Evolutionary conservation across 192 early-diverging fungal species (phyloP).

Genomic region (Thoreauomyces humboldtii): DNA sequence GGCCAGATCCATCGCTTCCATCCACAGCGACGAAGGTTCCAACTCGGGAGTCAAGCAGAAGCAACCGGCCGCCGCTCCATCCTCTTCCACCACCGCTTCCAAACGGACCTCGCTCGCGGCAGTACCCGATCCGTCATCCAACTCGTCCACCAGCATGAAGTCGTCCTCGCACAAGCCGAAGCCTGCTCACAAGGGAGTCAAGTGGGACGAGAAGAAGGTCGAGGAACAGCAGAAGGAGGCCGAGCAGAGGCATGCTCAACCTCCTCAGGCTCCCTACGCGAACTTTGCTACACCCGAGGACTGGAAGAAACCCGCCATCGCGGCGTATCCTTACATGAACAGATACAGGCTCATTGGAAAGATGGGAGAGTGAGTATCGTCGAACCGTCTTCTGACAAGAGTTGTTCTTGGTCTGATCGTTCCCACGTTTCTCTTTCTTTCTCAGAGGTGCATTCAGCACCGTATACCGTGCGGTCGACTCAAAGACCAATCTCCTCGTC

Average conservation of each 20-base stretch:
- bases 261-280: background rate
- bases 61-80: background rate
- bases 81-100: background rate
- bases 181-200: constrained; percentile 1
- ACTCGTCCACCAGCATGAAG: no score
- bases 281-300: constrained; percentile 14
- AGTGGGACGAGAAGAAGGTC: constrained; percentile 11
- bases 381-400: no score
- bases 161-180: background rate
- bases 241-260: background rate
- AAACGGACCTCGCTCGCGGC: background rate
- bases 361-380: constrained; percentile 75
- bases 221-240: constrained; percentile 4
- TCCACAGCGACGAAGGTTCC: background rate
- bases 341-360: constrained; percentile 58
- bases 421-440: no score
- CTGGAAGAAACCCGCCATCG: constrained; percentile 12
- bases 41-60: background rate
- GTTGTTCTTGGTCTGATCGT: no score
- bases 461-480: constrained; percentile 74
- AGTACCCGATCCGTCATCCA: no score
- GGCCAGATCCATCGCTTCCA: background rate
- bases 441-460: constrained; percentile 74
- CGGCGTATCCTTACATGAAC: constrained; percentile 58
- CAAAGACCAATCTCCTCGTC: constrained; percentile 62